Conservation (phyloP, 345 rosid genomes). For the Salix caprea region DNA sequence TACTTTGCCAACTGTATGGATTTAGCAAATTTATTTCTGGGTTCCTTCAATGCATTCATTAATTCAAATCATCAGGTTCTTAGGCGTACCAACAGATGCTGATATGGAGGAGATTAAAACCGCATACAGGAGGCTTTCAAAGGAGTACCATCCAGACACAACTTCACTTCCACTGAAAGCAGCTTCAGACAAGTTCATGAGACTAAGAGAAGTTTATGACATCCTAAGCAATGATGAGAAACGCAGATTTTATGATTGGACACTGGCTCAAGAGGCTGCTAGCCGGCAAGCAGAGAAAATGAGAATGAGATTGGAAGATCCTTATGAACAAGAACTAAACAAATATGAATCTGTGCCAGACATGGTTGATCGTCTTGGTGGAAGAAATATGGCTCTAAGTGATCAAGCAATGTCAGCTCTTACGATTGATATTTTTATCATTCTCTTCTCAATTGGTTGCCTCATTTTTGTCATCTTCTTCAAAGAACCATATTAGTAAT, state of each 20-base stretch:
- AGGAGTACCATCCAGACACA: constrained; percentile 95
- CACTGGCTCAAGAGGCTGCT: constrained; percentile 79
- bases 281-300: constrained; percentile 77
- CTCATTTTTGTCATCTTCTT: constrained; percentile 55
- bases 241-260: constrained; percentile 82
- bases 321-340: constrained; percentile 48
- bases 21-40: too few relatives aligned
- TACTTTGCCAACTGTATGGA: too few relatives aligned
- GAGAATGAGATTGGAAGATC: constrained; percentile 71
- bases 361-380: constrained; percentile 81
- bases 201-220: constrained; percentile 58
- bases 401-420: constrained; percentile 86
- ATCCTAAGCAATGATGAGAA: constrained; percentile 62
- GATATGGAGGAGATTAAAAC: constrained; percentile 86
- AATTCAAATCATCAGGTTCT: constrained; percentile 42
- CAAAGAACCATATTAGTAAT: constrained; percentile 53
- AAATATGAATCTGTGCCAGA: constrained; percentile 57
- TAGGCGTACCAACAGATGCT: constrained; percentile 63
- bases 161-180: constrained; percentile 77
- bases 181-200: constrained; percentile 84
- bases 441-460: constrained; percentile 56
- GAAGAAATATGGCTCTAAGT: constrained; percentile 67
- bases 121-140: constrained; percentile 77
- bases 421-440: constrained; percentile 52
- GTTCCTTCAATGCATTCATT: too few relatives aligned